Base-by-base conservation (phyloP, 73 alveolate species). In the Uronychia setigera region DNA sequence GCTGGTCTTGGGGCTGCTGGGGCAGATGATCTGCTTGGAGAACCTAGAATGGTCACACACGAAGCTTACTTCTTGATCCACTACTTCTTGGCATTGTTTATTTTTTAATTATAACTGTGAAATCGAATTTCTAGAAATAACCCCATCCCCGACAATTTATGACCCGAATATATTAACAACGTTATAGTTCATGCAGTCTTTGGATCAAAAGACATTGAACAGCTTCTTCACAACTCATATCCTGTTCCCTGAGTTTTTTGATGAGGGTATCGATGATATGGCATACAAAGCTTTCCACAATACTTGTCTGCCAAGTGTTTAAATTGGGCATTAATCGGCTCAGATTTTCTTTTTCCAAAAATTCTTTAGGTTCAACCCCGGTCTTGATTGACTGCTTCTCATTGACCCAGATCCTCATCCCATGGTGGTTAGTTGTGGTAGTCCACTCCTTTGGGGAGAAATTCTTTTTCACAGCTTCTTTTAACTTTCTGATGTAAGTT, bases 11-110 rank as follows among this genome's bases (percentile, higher is more conserved):
- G 67, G 67, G 67, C 67, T 11, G 67, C 67, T 46, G 67, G 67
- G 67, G 67, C 67, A 46, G 5, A 19, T 46, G 67, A 46, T 46
- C 67, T 46, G 67, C 67, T 46, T 46, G 67, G 67, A 46, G 67
- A 46, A 46, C 67, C 67, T 46, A 46, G 19, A 46, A 19, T 46
- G n/a, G 19, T 46, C 67, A 11, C 67, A 11, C 19, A n/a, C n/a
- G n/a, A n/a, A 46, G 5, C 67, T 46, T 46, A 46, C 67, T 46
- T 46, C 67, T 46, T 46, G n/a, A 5, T 46, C 67, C 67, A 11
- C 67, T 19, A 11, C 67, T 19, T 46, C 67, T 5, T 5, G 67
- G 67, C 67, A 46, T 46, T 46, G n/a, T n/a, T 46, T 46, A 46
- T 46, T 46, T 11, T 11, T 46, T 46, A 46, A 11, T 46, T 19